A percentile compares a stretch with the other conserved stretches of the same genome.
phyloP scores from a whole-genome alignment of 2,329 filamentous ascomycete genomes.

The Cyphellophora attinorum region DNA sequence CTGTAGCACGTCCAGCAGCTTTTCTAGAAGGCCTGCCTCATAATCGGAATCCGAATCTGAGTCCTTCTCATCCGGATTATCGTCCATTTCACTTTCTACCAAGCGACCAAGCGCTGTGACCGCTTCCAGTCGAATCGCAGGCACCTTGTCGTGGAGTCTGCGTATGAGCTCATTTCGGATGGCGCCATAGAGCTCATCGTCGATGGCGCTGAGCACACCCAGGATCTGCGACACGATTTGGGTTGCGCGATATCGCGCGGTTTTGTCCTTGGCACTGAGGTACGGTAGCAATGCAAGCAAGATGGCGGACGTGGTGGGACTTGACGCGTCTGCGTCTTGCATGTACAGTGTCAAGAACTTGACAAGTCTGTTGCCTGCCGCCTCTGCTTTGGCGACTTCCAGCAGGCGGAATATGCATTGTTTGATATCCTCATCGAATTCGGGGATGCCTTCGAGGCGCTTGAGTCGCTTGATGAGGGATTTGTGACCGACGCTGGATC shows the following conservation, averaged over 20 bases:
- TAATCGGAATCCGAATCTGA: slow-evolving; percentile 61
- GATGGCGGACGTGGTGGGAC: slow-evolving; percentile 67
- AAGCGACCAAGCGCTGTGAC: slow-evolving; percentile 81
- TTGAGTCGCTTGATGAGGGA: slow-evolving; percentile 81
- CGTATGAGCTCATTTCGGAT: slow-evolving; percentile 71
- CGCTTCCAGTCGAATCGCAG: slow-evolving; percentile 83
- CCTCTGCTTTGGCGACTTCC: slow-evolving; percentile 83
- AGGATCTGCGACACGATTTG: slow-evolving; percentile 86
- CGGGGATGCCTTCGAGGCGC: slow-evolving; percentile 63
- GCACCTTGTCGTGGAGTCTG: slow-evolving; percentile 86
- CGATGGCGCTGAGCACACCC: slow-evolving; percentile 83
- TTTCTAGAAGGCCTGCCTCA: slow-evolving; percentile 64
- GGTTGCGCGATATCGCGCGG: slow-evolving; percentile 77
- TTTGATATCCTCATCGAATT: slow-evolving; percentile 79
- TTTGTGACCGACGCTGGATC: slow-evolving; percentile 78
- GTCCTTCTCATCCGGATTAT: slow-evolving; percentile 47
- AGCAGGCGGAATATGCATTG: slow-evolving; percentile 75
- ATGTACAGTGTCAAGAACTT: slow-evolving; percentile 84
- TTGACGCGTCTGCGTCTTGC: slow-evolving; percentile 73
- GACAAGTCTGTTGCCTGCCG: slow-evolving; percentile 74
- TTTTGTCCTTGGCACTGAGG: slow-evolving; percentile 83
- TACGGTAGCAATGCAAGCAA: slow-evolving; percentile 54
- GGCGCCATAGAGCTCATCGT: slow-evolving; percentile 81
- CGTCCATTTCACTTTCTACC: slow-evolving; percentile 60
- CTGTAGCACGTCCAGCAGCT: slow-evolving; percentile 77